phyloP scores from a whole-genome alignment of 164 flowering plant species.

The Stephania japonica region DNA sequence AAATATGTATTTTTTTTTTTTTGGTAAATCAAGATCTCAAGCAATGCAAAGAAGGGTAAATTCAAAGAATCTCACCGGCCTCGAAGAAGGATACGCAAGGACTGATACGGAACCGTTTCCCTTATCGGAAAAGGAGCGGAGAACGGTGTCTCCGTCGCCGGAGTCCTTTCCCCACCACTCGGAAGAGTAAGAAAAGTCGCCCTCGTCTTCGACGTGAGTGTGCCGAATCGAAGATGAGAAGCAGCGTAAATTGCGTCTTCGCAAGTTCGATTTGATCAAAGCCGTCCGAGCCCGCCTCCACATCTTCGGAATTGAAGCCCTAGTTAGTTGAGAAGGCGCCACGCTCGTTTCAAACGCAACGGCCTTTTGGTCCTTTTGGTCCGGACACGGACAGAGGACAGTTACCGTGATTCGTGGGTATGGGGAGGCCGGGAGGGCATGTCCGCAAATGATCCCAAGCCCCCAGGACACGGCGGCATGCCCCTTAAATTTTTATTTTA shows the following conservation, averaged over 20 bases:
- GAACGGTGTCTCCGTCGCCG: conserved; percentile 39
- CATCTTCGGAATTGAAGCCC: conserved; percentile 12
- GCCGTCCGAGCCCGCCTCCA: conserved; percentile 16
- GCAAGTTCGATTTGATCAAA: conserved; percentile 7
- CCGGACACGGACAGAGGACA: too few relatives aligned
- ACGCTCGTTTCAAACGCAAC: background rate
- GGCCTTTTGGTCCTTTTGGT: background rate
- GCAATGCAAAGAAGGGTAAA: background rate
- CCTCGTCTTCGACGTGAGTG: conserved; percentile 54
- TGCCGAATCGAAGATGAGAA: conserved; percentile 19
- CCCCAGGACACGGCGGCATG: too few relatives aligned
- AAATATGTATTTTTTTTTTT: too few relatives aligned
- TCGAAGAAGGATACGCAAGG: conserved; percentile 66
- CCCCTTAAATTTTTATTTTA: too few relatives aligned
- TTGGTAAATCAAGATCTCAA: background rate
- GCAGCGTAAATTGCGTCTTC: conserved; percentile 25
- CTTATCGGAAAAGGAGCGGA: conserved; percentile 50
- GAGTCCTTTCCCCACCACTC: conserved; percentile 83
- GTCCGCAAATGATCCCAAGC: too few relatives aligned
- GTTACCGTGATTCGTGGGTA: too few relatives aligned
- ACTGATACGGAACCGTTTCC: conserved; percentile 96
- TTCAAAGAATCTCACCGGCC: conserved; percentile 41
- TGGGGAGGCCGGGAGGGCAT: too few relatives aligned
- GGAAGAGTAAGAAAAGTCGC: conserved; percentile 76
- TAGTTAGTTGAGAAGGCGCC: background rate